phyloP scores from a whole-genome alignment of 164 flowering plant species.

The Kingdonia uniflora region DNA sequence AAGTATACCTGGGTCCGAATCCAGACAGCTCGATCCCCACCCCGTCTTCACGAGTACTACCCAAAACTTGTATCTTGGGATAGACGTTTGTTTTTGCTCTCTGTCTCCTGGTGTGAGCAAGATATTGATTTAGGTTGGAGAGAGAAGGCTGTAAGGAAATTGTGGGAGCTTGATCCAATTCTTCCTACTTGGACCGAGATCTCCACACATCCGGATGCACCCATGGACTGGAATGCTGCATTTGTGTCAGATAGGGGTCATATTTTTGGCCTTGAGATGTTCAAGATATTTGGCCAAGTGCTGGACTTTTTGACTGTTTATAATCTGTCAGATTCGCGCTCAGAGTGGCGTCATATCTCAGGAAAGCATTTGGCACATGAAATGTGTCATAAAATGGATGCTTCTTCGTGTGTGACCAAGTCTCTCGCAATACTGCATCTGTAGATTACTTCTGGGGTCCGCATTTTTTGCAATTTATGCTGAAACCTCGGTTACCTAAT shows the following conservation, averaged over 20 bases:
- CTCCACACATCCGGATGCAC: conserved; percentile 92
- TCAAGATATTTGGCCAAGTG: conserved; percentile 92
- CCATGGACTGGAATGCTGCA: conserved; percentile 96
- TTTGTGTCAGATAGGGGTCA: conserved; percentile 61
- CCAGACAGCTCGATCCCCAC: conserved; percentile 59
- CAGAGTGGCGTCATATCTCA: conserved; percentile 65
- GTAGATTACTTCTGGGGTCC: conserved; percentile 11
- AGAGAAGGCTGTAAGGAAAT: conserved; percentile 79
- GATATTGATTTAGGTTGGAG: conserved; percentile 67
- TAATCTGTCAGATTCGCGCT: conserved; percentile 34
- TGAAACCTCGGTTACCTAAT: neutral
- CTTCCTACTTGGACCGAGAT: conserved; percentile 64
- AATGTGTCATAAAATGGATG: conserved; percentile 69
- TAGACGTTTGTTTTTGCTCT: conserved; percentile 70
- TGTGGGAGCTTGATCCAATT: conserved; percentile 81
- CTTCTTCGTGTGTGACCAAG: conserved; percentile 80
- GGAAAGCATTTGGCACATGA: conserved; percentile 68
- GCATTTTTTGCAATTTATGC: neutral
- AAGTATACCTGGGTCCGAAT: conserved; percentile 68
- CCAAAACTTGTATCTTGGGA: conserved; percentile 68
- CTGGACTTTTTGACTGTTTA: conserved; percentile 76
- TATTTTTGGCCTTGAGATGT: conserved; percentile 90
- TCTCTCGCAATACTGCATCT: conserved; percentile 66
- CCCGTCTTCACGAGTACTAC: conserved; percentile 73
- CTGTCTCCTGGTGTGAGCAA: conserved; percentile 95